phyloP scores from a whole-genome alignment of 129 eudicot species.

The Tagetes patula region DNA sequence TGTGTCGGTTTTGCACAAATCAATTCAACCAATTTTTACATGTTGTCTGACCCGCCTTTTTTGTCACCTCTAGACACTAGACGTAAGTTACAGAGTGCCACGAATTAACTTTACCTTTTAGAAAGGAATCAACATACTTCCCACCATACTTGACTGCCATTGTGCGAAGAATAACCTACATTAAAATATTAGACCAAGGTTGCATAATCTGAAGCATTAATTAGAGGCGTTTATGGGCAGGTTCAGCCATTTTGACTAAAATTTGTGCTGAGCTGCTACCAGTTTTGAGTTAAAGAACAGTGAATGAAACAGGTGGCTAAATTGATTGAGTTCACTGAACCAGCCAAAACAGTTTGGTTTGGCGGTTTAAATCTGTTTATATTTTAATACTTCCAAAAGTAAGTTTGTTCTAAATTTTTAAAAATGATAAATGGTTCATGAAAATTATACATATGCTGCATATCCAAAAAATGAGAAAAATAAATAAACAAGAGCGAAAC shows the following conservation, averaged over 20 bases:
- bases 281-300: too few relatives aligned
- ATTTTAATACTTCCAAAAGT: background rate
- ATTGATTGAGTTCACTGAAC: background rate
- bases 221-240: background rate
- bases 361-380: background rate
- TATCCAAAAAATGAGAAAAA: background rate
- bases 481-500: background rate
- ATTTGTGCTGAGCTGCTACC: background rate
- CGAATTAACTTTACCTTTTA: constrained; percentile 53
- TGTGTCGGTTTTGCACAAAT: background rate
- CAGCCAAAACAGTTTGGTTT: background rate
- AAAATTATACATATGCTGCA: background rate
- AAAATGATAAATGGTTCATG: background rate
- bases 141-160: constrained; percentile 86
- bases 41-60: background rate
- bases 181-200: constrained; percentile 12
- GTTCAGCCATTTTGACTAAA: background rate
- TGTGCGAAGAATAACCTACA: constrained; percentile 64
- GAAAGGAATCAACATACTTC: constrained; percentile 70
- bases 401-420: background rate
- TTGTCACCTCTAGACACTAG: constrained; percentile 5
- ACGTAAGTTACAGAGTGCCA: constrained; percentile 8
- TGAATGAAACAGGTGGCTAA: background rate
- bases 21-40: background rate
- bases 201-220: background rate